phyloP scores from a whole-genome alignment of 2,329 filamentous ascomycete species.

The Rutstroemia sp. region DNA sequence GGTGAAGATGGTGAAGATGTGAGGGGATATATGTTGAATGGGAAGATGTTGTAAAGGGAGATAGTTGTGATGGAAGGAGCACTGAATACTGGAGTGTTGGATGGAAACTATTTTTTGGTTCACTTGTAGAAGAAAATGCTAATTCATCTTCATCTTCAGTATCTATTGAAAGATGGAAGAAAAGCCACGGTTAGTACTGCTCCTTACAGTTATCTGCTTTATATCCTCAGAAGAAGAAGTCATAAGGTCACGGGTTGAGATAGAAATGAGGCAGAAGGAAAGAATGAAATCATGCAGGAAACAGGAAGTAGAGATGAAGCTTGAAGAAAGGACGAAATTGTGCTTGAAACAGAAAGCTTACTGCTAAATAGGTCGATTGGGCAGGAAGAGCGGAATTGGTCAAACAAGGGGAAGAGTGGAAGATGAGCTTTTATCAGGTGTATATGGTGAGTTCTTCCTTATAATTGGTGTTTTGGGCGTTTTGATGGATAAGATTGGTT shows the following conservation, averaged over 20 bases:
- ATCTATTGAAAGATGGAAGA: constrained; percentile 42
- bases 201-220: background rate
- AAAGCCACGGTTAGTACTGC: constrained; percentile 16
- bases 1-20: background rate
- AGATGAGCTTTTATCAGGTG: constrained; percentile 26
- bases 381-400: constrained; percentile 23
- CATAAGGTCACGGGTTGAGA: no score
- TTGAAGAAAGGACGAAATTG: no score
- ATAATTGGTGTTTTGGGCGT: background rate
- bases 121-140: background rate
- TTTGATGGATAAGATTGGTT: background rate
- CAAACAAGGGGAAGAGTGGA: constrained; percentile 22
- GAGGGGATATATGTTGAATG: background rate
- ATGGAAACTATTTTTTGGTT: background rate
- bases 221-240: no score
- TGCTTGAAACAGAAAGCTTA: background rate
- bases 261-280: no score
- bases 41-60: background rate
- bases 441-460: constrained; percentile 12
- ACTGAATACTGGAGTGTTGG: no score
- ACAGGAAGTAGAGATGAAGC: background rate
- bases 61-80: no score
- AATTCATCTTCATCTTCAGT: constrained; percentile 18
- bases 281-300: background rate
- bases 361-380: constrained; percentile 24